Evolutionary conservation across 352 stramenopile genomes (phyloP), one percentile per base, ranked within the genome.

Genomic region (Globisporangium iwayamae): DNA sequence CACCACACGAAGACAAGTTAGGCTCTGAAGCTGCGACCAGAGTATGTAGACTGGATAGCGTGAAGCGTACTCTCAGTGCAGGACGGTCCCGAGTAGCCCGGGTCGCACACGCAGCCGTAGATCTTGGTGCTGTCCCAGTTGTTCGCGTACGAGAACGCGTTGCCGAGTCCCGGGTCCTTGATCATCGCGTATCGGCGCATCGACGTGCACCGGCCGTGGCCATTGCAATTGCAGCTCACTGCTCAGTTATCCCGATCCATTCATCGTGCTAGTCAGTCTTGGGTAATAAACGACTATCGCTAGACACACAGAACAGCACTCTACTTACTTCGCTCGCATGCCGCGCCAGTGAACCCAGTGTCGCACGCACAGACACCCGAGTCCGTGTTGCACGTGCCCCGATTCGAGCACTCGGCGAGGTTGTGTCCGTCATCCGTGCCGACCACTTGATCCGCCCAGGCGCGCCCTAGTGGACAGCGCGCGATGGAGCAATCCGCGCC

Each of bases 111-210:
- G 61, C 91, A 97, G 32, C 91, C 91, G 16, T 83, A 76, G 56
- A 97, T 89, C 65, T 93, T 93, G 66, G 79, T 43, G 45, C 75
- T 80, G 65, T 97, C 91, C 91, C 91, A 97, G 56, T 83, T 83
- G 63, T 75, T 85, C 5, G 60, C 58, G 66, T 94, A 95, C 7
- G 66, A 39, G 53, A 80, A 87, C 32, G 85, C 55, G 6, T 53
- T 25, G 28, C 81, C 81, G 0, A 73, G 66, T 13, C 83, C 83
- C 10, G 78, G 76, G 56, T 91, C 84, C 41, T 90, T 85, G 51
- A 76, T 88, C 48, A 73, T 56, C 6, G 82, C 78, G 48, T 76
- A 80, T 7, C 79, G 65, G 4, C 73, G 56, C 76, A 97, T 96
- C 5, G 80, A 87, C 34, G 85, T 70, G 66, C 91, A 97, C n/a